phyloP scores from a whole-genome alignment of 495 filamentous ascomycete genomes.

The Annulohypoxylon stygium region DNA sequence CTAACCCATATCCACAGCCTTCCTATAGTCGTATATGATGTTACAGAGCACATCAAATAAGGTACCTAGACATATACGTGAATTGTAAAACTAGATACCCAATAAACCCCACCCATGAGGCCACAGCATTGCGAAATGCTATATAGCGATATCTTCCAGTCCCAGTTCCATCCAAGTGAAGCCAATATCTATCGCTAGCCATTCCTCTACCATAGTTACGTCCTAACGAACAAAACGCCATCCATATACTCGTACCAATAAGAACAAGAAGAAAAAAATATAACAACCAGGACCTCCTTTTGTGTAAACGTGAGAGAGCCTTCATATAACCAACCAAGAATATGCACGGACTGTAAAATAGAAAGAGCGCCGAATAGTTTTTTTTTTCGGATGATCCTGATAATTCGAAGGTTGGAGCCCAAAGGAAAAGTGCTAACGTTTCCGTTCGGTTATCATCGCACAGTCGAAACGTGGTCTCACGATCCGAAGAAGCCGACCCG shows the following conservation, averaged over 20 bases:
- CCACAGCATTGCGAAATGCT: not conserved
- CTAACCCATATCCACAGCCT: too few relatives aligned
- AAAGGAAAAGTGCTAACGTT: too few relatives aligned
- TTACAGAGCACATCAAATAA: too few relatives aligned
- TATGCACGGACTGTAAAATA: too few relatives aligned
- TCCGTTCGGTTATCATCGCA: not conserved
- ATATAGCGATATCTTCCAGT: not conserved
- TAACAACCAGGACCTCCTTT: not conserved
- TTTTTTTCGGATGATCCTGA: too few relatives aligned
- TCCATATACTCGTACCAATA: not conserved
- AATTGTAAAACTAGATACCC: not conserved
- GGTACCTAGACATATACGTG: too few relatives aligned
- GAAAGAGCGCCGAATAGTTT: too few relatives aligned
- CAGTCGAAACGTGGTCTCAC: not conserved
- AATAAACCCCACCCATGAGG: not conserved
- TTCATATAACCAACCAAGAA: too few relatives aligned
- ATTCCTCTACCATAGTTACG: not conserved
- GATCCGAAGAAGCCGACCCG: conserved; percentile 21
- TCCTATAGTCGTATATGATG: too few relatives aligned
- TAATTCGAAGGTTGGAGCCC: too few relatives aligned
- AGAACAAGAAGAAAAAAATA: not conserved
- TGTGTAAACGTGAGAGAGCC: not conserved
- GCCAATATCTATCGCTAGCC: conserved; percentile 11
- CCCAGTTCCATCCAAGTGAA: conserved; percentile 1
- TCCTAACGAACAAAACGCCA: not conserved